Base-by-base conservation (phyloP, 805 yeast species). In the Cyberlindnera saturnus region DNA sequence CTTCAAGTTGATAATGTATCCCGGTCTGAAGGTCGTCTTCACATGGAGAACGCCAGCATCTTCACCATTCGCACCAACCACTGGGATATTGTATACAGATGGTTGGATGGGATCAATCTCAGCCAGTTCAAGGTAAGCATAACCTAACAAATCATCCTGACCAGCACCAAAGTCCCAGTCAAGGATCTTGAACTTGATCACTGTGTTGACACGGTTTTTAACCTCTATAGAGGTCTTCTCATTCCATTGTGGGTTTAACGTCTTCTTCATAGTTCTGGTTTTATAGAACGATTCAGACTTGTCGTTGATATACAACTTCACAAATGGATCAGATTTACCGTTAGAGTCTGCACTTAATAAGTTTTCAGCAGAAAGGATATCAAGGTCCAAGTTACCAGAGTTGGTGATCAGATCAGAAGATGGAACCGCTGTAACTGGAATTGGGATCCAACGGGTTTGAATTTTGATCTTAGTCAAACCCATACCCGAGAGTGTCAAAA, bases 101-200 rank as follows among this genome's bases (percentile, higher is more conserved):
- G 75, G 73, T 26, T 69, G 67, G 41, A 73, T 70, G 4, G 89
- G 86, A 49, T 80, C 79, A 16, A 90, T 67, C 13, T 77, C 76
- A 0, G 75, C 61, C 44, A 91, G 65, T 10, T 76, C 73, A 43
- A 89, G 60, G 18, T 58, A 53, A 9, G 80, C 86, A 29, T 67
- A 69, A 44, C 98, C 96, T 43, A 93, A 71, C 49, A 71, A 69
- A 63, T 93, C 99, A 63, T 93, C 91, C 47, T 76, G 77, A 45
- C 81, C 88, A 37, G 87, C 81, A 52, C 96, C 96, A 50, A 91
- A 78, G 64, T 93, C 99, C 96, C 97, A 91, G 61, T 93, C 99
- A 57, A 60, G 73, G 14, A 86, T 77, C 44, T 71, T 75, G 43
- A 86, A 70, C 44, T 66, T 68, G 40, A 90, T 60, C 4, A 63